Conservation (phyloP, 1,284 basidiomycete species). For the Papiliotrema laurentii region DNA sequence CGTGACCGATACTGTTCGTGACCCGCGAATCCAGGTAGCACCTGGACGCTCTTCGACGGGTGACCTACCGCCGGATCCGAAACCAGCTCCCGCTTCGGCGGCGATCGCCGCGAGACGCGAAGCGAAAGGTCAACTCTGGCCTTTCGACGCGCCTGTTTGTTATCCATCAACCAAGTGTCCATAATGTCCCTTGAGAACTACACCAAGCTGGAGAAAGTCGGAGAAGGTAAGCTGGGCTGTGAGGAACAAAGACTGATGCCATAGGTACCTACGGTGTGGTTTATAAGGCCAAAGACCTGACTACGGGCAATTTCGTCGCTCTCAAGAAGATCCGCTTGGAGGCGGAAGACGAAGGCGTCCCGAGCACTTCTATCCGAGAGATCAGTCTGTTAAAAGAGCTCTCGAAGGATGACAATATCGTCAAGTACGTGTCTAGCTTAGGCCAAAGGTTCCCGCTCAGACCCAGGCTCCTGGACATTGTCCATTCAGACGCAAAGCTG, state of each 20-base stretch:
- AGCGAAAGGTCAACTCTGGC: no score
- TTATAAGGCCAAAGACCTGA: slow-evolving; percentile 81
- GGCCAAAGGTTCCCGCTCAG: no score
- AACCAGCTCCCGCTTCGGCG: no score
- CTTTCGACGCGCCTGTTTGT: no score
- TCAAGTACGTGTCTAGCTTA: slow-evolving; percentile 51
- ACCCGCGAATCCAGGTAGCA: no score
- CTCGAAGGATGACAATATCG: slow-evolving; percentile 85
- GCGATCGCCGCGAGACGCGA: no score
- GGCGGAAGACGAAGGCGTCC: slow-evolving; percentile 90
- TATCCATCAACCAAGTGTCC: no score
- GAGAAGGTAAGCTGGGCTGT: slow-evolving; percentile 45
- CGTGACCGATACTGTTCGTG: no score
- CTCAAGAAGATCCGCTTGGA: slow-evolving; percentile 98
- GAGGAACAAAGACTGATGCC: background rate
- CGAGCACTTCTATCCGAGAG: slow-evolving; percentile 94
- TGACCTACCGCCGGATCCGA: no score
- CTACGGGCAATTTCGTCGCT: slow-evolving; percentile 75
- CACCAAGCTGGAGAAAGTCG: slow-evolving; percentile 77
- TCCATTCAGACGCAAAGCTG: slow-evolving; percentile 95
- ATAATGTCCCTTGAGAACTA: slow-evolving; percentile 49
- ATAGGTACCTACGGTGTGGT: slow-evolving; percentile 97
- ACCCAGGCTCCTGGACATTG: slow-evolving; percentile 95
- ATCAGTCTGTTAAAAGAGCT: slow-evolving; percentile 95
- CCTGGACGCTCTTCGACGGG: no score